Percentiles rank a stretch among this genome's conserved stretches.
Conservation (phyloP, 345 rosid genomes). For the Linum usitatissimum region DNA sequence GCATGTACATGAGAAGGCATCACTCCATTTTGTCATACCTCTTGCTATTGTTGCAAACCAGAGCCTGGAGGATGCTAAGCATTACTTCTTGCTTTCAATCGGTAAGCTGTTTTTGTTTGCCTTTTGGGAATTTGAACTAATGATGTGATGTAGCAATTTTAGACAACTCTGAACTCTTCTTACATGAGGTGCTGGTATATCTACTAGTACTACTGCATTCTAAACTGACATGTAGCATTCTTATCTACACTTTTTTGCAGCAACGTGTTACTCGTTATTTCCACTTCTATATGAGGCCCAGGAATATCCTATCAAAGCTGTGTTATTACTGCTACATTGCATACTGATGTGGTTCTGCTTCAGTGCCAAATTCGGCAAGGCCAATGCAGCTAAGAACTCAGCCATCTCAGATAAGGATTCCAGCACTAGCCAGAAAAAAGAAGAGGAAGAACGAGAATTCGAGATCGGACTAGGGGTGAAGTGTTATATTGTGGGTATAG, state of each 20-base stretch:
- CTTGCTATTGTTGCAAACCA: conserved; percentile 63
- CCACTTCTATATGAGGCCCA: conserved; percentile 71
- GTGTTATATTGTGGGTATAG: conserved; percentile 46
- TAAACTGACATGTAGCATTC: conserved; percentile 7
- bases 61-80: conserved; percentile 75
- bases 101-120: conserved; percentile 29
- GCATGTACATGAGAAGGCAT: conserved; percentile 98
- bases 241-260: conserved; percentile 32
- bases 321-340: conserved; percentile 49
- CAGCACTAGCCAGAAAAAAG: neutral
- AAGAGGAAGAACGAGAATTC: conserved; percentile 27
- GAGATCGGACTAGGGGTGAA: conserved; percentile 36
- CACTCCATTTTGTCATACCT: conserved; percentile 80
- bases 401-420: conserved; percentile 13
- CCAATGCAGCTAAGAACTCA: conserved; percentile 3
- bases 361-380: conserved; percentile 24
- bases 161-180: no score
- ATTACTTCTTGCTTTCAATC: conserved; percentile 65
- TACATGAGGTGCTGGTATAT: no score
- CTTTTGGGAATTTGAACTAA: no score
- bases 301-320: conserved; percentile 79
- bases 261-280: conserved; percentile 69
- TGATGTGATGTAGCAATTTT: no score
- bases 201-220: neutral
- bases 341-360: conserved; percentile 45